These are phyloP conservation scores for Wickerhamiella brachini DNA, from an alignment of 805 yeast genomes.

Conservation along the genomic window DNA sequence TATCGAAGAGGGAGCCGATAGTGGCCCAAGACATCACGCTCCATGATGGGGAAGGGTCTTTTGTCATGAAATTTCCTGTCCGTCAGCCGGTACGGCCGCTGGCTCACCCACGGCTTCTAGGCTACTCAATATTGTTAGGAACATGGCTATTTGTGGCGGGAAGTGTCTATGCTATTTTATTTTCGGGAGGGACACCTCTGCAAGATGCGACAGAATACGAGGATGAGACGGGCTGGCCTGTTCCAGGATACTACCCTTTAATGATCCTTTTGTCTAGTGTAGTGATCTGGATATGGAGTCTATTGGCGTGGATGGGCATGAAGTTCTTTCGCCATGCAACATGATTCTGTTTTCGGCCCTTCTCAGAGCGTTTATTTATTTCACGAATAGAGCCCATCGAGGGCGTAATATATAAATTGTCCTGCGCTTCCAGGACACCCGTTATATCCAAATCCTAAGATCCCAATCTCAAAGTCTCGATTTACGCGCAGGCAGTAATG, in stretches of 20 bases:
- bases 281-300: conserved; percentile 53
- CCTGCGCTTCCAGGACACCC: not conserved
- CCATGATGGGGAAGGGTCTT: not conserved
- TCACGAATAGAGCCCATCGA: not conserved
- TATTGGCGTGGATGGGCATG: conserved; percentile 65
- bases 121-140: conserved; percentile 3
- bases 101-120: conserved; percentile 3
- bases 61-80: not conserved
- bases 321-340: conserved; percentile 66
- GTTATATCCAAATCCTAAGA: too few relatives aligned
- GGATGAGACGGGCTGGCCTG: conserved; percentile 26
- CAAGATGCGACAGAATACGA: conserved; percentile 12
- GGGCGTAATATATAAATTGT: not conserved
- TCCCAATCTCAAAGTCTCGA: too few relatives aligned
- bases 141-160: conserved; percentile 8
- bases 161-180: conserved; percentile 6
- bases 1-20: conserved; percentile 18
- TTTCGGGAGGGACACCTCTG: not conserved
- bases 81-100: conserved; percentile 2
- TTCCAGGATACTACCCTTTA: conserved; percentile 27
- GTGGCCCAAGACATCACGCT: not conserved
- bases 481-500: too few relatives aligned
- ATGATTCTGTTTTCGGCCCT: not conserved
- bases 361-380: not conserved
- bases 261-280: conserved; percentile 25